These are phyloP conservation scores for Penicillium cosmopolitanum DNA, from an alignment of 495 filamentous ascomycete genomes.

Conservation along the genomic window DNA sequence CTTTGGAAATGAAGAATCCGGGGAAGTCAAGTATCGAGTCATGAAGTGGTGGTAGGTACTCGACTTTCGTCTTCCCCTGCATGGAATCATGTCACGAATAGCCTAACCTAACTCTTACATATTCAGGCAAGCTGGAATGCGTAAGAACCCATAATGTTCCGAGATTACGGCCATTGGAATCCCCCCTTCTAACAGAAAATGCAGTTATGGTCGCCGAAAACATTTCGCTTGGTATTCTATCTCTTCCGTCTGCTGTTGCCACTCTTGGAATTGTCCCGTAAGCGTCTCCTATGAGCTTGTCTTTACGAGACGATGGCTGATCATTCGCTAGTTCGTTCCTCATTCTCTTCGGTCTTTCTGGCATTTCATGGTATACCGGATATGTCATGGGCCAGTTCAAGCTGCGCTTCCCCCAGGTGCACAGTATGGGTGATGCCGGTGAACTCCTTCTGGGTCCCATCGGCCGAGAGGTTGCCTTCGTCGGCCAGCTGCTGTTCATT, in stretches of 20 bases:
- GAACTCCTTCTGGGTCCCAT: conserved; percentile 64
- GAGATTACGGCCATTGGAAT: neutral
- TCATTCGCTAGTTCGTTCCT: conserved; percentile 24
- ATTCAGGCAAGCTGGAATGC: conserved; percentile 31
- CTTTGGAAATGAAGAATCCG: conserved; percentile 39
- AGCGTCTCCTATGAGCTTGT: conserved; percentile 40
- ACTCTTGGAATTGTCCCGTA: conserved; percentile 60
- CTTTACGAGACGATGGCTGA: conserved; percentile 2
- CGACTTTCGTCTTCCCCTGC: neutral
- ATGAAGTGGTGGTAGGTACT: conserved; percentile 41
- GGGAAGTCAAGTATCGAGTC: conserved; percentile 41
- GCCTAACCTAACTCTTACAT: neutral
- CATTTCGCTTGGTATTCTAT: conserved; percentile 63
- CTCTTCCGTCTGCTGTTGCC: conserved; percentile 61
- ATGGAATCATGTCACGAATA: neutral
- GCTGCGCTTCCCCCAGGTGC: conserved; percentile 24
- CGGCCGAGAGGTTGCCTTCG: conserved; percentile 68
- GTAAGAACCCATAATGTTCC: conserved; percentile 16
- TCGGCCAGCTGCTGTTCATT: conserved; percentile 66
- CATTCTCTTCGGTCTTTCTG: conserved; percentile 58
- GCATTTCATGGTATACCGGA: conserved; percentile 48
- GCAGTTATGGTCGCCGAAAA: conserved; percentile 64
- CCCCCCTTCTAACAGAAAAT: conserved; percentile 5
- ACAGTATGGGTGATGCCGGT: conserved; percentile 65
- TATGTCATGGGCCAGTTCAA: conserved; percentile 31